These are phyloP conservation scores for Eucalyptus coolabah DNA, from an alignment of 345 rosid species.

Conservation along the genomic window DNA sequence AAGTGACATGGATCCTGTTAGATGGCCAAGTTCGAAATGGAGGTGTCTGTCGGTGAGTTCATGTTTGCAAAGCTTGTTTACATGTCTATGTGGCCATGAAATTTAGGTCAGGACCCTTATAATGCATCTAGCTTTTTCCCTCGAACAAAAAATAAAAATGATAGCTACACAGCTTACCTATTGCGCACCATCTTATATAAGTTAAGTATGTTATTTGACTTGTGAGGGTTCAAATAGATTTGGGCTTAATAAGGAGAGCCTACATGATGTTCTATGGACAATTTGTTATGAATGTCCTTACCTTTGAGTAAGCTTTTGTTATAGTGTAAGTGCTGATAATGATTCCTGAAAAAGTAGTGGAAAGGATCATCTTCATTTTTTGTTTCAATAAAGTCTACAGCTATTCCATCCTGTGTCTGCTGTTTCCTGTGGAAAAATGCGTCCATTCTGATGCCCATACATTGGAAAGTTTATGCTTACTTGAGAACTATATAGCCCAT, in stretches of 20 bases:
- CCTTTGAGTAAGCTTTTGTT: background rate
- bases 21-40: conserved; percentile 99
- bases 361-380: background rate
- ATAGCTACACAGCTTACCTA: background rate
- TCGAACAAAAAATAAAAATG: background rate
- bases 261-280: background rate
- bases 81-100: background rate
- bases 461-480: background rate
- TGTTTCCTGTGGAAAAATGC: background rate
- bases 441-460: background rate
- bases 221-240: background rate
- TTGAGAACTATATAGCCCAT: background rate
- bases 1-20: conserved; percentile 72
- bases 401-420: background rate
- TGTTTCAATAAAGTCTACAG: background rate
- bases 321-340: background rate
- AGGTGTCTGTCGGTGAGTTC: conserved; percentile 65
- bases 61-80: background rate
- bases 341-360: background rate
- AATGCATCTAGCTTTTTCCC: background rate
- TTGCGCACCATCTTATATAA: background rate
- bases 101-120: background rate
- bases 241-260: background rate
- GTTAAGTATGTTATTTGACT: background rate
- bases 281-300: background rate